phyloP scores from a whole-genome alignment of 2,329 filamentous ascomycete species.

The Fusarium abutilonis region DNA sequence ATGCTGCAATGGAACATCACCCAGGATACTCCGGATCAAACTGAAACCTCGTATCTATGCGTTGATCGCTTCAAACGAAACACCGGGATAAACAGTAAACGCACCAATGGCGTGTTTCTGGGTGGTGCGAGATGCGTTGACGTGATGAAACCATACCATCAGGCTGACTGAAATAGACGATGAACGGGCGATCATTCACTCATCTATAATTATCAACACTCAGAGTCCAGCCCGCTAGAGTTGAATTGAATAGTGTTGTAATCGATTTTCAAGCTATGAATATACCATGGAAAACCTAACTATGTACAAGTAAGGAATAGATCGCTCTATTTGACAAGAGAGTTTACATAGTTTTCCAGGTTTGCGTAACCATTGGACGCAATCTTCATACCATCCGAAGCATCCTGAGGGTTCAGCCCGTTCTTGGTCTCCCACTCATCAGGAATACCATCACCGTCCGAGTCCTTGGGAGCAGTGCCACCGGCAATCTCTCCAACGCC shows the following conservation, averaged over 20 bases:
- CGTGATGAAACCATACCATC: background rate
- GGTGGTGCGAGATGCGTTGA: background rate
- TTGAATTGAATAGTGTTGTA: no score
- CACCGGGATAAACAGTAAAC: conserved; percentile 8
- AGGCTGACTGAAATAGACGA: background rate
- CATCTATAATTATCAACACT: no score
- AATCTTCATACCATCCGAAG: conserved; percentile 54
- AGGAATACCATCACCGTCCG: conserved; percentile 61
- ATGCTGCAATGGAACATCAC: conserved; percentile 15
- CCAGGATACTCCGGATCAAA: conserved; percentile 13
- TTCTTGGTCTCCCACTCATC: conserved; percentile 59
- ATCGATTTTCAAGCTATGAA: no score
- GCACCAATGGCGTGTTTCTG: conserved; percentile 13
- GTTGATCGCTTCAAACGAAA: background rate
- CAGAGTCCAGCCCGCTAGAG: no score
- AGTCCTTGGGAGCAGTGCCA: conserved; percentile 54
- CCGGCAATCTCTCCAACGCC: conserved; percentile 53
- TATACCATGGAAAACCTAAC: background rate
- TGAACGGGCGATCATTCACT: background rate
- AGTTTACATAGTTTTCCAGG: conserved; percentile 62
- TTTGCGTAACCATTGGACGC: conserved; percentile 56
- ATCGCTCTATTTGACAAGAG: conserved; percentile 47
- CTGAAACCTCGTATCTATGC: conserved; percentile 12
- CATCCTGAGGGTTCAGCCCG: conserved; percentile 53
- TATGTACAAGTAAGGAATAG: background rate